Evolutionary conservation across 2,329 filamentous ascomycete species (phyloP).

Genomic region (Ceratocystis ficicola): DNA sequence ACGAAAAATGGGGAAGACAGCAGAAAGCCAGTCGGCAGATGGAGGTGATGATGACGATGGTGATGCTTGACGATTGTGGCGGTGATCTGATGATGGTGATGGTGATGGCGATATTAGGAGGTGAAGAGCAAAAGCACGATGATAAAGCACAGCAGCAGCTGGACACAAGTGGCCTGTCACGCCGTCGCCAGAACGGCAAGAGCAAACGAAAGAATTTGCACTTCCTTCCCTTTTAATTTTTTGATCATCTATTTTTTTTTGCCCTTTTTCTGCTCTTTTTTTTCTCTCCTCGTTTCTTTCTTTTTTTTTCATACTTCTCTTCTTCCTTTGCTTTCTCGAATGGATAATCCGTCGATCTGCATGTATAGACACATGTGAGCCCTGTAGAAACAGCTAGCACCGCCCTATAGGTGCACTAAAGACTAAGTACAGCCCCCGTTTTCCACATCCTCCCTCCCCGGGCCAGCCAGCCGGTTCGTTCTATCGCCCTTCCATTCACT

Average conservation of each 20-base stretch:
- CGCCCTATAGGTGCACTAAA: too few species aligned
- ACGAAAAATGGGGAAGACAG: not conserved
- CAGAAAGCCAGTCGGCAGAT: not conserved
- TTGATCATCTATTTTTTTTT: not conserved
- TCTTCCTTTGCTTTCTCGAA: not conserved
- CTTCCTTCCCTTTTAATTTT: not conserved
- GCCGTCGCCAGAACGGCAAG: not conserved
- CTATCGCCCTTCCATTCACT: too few species aligned
- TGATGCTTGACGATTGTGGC: not conserved
- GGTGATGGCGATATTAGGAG: not conserved
- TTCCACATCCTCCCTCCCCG: too few species aligned
- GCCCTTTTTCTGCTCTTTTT: not conserved
- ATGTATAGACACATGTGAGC: constrained; percentile 8
- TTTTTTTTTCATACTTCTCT: constrained; percentile 1
- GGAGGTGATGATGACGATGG: constrained; percentile 2
- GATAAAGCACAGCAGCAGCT: not conserved
- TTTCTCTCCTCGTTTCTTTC: not conserved
- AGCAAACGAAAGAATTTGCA: not conserved
- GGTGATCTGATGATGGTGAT: not conserved
- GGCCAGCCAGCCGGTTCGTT: too few species aligned
- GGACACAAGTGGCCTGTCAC: not conserved
- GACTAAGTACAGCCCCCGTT: too few species aligned
- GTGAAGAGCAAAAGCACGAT: not conserved
- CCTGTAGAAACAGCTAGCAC: too few species aligned
- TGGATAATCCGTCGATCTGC: not conserved